Evolutionary conservation across 106 monocot genomes (phyloP).

Genomic region (Cymbidium sinense): DNA sequence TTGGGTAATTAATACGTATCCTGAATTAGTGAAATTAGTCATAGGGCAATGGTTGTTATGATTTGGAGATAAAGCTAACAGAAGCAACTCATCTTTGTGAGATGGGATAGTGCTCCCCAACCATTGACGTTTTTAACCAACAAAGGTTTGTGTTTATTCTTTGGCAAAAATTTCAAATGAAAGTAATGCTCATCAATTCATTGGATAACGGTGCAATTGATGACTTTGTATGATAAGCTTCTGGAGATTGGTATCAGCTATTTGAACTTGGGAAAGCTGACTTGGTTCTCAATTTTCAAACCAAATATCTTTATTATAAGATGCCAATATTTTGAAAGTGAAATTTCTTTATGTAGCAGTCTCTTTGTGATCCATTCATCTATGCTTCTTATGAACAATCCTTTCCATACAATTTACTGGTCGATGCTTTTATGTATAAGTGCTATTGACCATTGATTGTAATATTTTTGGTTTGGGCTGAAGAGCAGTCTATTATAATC

Average conservation of each 20-base stretch:
- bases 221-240: not conserved
- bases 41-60: not conserved
- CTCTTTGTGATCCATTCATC: not conserved
- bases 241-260: not conserved
- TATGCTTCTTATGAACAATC: not conserved
- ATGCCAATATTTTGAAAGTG: not conserved
- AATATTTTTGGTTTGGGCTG: no score
- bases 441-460: no score
- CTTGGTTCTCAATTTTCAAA: not conserved
- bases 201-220: not conserved
- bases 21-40: not conserved
- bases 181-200: not conserved
- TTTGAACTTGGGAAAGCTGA: not conserved
- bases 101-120: not conserved
- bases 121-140: not conserved
- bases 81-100: no score
- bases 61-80: not conserved
- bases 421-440: not conserved
- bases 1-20: not conserved
- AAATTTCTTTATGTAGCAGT: not conserved
- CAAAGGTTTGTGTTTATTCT: not conserved
- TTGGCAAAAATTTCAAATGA: not conserved
- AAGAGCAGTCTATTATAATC: no score
- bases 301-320: not conserved
- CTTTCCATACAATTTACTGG: no score